phyloP scores from a whole-genome alignment of 2,329 filamentous ascomycete genomes.

The Alternaria ethzedia region DNA sequence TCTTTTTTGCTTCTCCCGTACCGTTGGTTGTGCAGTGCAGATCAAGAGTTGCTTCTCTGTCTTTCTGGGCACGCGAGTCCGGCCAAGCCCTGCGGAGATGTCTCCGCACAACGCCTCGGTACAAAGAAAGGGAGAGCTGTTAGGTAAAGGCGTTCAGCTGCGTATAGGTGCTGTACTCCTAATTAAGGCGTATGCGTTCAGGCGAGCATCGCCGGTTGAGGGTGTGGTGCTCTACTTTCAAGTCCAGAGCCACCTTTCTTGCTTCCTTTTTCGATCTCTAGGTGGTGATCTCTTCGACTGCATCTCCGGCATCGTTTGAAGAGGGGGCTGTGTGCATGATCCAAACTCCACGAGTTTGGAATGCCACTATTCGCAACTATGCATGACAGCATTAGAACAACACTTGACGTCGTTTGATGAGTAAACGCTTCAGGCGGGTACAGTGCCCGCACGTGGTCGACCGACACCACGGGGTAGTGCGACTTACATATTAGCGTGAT shows the following conservation, averaged over 20 bases:
- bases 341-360: neutral
- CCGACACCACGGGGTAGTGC: neutral
- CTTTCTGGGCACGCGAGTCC: neutral
- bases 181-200: neutral
- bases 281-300: neutral
- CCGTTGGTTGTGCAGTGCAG: neutral
- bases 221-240: neutral
- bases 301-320: neutral
- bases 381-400: neutral
- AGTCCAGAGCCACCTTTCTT: neutral
- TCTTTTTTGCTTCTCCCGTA: neutral
- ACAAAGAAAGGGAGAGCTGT: neutral
- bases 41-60: neutral
- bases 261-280: neutral
- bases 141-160: neutral
- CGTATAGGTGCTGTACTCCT: neutral
- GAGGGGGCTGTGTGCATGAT: neutral
- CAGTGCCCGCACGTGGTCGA: neutral
- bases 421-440: neutral
- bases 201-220: neutral
- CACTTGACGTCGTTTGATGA: neutral
- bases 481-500: neutral
- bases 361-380: neutral
- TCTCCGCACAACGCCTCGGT: neutral
- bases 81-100: neutral